Evolutionary conservation across 495 filamentous ascomycete genomes (phyloP), one percentile per base, ranked within the genome.

Genomic region (Neurospora hispaniola): DNA sequence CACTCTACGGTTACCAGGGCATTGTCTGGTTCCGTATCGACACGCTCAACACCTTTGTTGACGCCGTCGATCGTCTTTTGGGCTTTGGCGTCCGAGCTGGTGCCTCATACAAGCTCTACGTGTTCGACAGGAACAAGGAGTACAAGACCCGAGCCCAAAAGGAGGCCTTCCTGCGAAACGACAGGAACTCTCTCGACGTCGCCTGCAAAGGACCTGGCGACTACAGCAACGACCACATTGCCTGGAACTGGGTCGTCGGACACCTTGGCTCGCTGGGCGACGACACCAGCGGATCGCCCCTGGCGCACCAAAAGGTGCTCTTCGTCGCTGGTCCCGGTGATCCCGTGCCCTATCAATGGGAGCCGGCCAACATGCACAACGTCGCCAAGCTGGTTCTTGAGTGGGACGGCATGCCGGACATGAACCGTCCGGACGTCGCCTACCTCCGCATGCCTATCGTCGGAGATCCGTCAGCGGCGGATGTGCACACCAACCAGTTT

Each of bases 21-120:
- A 44, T 75, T 10, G 77, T 81, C 1, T 76, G 75, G 75, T 81
- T 78, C 40, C 72, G 48, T 9, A 9, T 72, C 40, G 66, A 69
- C 66, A 39, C 35, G 4, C 41, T 78, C 42, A 44, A 78, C 70
- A 77, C 71, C 27, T 81, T 78, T 62, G 74, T 81, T 72, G 79
- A 81, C 68, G 79, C 79, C 2, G 75, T 81, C 20, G 77, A 78
- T 54, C 75, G 79, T 12, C 75, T 81, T 12, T 69, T 81, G 18
- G 31, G 74, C 43, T 75, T 79, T 10, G 77, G 78, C 41, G 74
- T 70, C 62, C 71, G 76, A 3, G 75, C 75, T 5, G 78, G 78
- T 8, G 70, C 78, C 10, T 62, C 66, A 0, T 79, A 80, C 74
- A 75, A 59, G 5, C 70, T 81, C 42, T 76, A 73, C 41, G 2